Evolutionary conservation across 2,329 filamentous ascomycete species (phyloP), one percentile per base, ranked within the genome.

Genomic region (Davidsoniella neocaledoniae): DNA sequence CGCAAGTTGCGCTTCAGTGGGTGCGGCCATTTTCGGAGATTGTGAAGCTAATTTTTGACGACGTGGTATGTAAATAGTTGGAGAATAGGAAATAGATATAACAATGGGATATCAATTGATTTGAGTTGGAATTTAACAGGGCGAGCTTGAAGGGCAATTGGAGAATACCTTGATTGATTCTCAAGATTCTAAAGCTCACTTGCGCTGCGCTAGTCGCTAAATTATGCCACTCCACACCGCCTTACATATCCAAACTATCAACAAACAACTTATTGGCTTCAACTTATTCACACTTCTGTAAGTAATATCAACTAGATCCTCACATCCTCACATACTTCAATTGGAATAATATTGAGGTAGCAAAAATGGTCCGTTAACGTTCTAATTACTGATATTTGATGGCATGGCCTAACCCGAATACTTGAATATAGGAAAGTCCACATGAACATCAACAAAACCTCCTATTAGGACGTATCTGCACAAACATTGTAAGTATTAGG

Each of bases 391-490:
- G 12, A 23, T 8, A 7, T 7, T n/a, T 5, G 7, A 19, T n/a
- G 8, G 14, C 9, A 9, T 33, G 9, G 19, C 19, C 44, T 53
- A 39, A 53, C 38, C 9, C 6, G 3, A 3, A 16, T 14, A 47
- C 21, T n/a, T 7, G 3, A 3, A 16, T 17, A 53, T 23, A 82
- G 90, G 91, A 98, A 66, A 94, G 86, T 60, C 91, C 91, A 38
- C 91, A 98, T 62, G 91, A 96, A 64, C 88, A 96, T 58, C 91
- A 96, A 71, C 90, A 98, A 72, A 93, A 83, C 60, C 73, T 94
- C 48, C 74, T 98, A 59, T 76, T 96, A 43, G 91, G 86, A 19
- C 86, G 91, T 54, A 95, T 98, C 67, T 94, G 95, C 67, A 91
- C 82, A 62, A 98, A 98, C 61, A 88, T 96, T 61, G 90, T 96